phyloP scores from a whole-genome alignment of 768 basidiomycete species.

The Amanita brunnescens region DNA sequence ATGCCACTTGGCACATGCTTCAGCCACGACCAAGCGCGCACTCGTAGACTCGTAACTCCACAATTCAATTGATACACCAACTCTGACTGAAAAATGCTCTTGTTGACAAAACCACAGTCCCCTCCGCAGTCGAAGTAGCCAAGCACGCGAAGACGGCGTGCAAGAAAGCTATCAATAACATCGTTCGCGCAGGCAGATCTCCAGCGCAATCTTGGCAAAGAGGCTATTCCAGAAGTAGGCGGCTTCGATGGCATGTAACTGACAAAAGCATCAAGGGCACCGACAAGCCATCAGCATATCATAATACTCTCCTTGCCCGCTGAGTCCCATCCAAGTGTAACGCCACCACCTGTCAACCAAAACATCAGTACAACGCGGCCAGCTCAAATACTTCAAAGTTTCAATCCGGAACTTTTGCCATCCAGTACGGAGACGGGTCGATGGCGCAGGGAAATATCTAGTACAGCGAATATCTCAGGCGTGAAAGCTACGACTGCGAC shows the following conservation, averaged over 20 bases:
- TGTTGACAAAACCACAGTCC: not conserved
- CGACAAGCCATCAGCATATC: too few relatives aligned
- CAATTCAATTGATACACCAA: not conserved
- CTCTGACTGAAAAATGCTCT: not conserved
- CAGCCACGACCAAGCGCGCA: too few relatives aligned
- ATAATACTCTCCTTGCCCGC: not conserved
- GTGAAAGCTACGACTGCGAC: conserved; percentile 21
- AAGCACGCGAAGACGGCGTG: conserved; percentile 14
- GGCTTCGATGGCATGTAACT: too few relatives aligned
- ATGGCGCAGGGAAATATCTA: conserved; percentile 36
- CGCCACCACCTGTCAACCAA: conserved; percentile 26
- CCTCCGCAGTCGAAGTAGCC: not conserved
- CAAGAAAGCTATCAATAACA: conserved; percentile 11
- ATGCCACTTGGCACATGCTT: too few relatives aligned
- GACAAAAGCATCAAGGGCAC: too few relatives aligned
- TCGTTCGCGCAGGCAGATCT: conserved; percentile 13
- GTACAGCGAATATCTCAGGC: conserved; percentile 37
- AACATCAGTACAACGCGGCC: conserved; percentile 27
- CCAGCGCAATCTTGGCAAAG: conserved; percentile 12
- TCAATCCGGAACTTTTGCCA: conserved; percentile 24
- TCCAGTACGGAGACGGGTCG: conserved; percentile 43
- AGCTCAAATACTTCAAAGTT: conserved; percentile 29
- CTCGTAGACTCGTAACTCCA: not conserved
- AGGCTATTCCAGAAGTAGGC: not conserved
- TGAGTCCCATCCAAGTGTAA: conserved; percentile 31